phyloP scores from a whole-genome alignment of 73 alveolate genomes.

The Tetrahymena elliotti region DNA sequence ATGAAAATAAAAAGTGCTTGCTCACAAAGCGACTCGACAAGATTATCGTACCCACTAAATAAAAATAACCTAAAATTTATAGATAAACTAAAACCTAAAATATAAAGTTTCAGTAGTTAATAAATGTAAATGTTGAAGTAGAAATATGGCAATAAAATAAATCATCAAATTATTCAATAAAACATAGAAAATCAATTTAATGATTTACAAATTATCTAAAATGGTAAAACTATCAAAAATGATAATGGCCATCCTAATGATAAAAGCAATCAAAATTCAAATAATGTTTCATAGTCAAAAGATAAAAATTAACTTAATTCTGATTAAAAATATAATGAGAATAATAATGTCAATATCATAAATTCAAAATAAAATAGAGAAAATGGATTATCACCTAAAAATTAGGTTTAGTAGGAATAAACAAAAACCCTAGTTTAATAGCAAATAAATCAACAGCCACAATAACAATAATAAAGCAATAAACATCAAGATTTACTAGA shows the following conservation, averaged over 20 bases:
- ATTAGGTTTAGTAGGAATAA: neutral
- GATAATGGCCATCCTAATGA: neutral
- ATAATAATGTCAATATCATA: too few species aligned
- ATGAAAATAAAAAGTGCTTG: neutral
- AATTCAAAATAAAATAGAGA: neutral
- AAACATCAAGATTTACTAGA: neutral
- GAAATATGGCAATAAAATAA: neutral
- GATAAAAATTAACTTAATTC: neutral
- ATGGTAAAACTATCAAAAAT: neutral
- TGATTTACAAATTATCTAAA: neutral
- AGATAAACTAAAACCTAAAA: neutral
- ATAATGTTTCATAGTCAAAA: neutral
- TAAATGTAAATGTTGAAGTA: neutral
- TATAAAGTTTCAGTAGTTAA: neutral
- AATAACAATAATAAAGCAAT: neutral
- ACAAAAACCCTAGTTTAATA: neutral
- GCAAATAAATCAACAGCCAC: neutral
- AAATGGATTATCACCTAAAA: neutral
- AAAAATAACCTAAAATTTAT: neutral
- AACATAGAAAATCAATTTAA: neutral
- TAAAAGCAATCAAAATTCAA: neutral
- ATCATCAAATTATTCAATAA: neutral
- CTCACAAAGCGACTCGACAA: neutral
- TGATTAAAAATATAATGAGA: neutral
- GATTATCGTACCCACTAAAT: neutral